Percentiles rank a stretch among this genome's conserved stretches.
phyloP scores from a whole-genome alignment of 2,329 filamentous ascomycete species.

The Arthrobotrys musiformis region DNA sequence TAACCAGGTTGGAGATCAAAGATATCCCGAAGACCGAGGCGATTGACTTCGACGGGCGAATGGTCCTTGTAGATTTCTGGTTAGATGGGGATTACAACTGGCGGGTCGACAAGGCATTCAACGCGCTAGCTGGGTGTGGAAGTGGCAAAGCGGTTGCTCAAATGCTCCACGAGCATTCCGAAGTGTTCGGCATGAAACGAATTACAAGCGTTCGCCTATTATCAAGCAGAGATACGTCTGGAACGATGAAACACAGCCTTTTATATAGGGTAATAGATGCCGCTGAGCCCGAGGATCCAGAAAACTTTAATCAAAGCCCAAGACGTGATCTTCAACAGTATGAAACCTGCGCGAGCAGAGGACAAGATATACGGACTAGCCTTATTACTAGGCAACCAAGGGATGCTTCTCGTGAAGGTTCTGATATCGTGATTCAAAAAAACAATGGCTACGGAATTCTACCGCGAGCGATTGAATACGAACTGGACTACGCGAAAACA shows the following conservation, averaged over 20 bases:
- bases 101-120: not conserved
- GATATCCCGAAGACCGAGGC: not conserved
- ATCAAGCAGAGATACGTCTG: not conserved
- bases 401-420: constrained; percentile 6
- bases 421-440: not conserved
- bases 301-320: not conserved
- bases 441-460: not conserved
- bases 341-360: not conserved
- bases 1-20: not conserved
- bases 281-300: not conserved
- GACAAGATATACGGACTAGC: not conserved
- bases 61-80: not conserved
- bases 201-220: not conserved
- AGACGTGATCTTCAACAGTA: not conserved
- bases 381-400: not conserved
- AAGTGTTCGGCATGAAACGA: not conserved
- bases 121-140: not conserved
- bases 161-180: not conserved
- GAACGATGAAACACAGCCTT: not conserved
- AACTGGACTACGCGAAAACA: too few relatives aligned
- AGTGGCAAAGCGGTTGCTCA: not conserved
- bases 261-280: too few relatives aligned
- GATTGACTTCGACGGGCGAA: not conserved
- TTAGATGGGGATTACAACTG: not conserved
- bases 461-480: too few relatives aligned